Conservation (phyloP, 2,329 filamentous ascomycete genomes). For the Neoscytalidium dimidiatum region DNA sequence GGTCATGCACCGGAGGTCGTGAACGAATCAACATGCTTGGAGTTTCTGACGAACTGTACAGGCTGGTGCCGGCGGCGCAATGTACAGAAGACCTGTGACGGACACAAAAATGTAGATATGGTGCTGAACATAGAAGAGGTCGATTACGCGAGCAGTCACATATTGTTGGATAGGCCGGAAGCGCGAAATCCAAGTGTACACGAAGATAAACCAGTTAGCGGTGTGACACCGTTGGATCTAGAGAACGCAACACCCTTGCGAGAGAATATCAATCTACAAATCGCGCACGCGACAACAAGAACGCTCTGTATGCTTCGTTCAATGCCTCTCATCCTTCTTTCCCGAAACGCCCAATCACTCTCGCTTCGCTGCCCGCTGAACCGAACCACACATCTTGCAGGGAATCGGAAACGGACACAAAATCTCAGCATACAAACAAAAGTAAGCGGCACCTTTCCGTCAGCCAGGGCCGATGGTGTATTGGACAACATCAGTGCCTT, state of each 20-base stretch:
- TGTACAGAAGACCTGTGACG: constrained; percentile 28
- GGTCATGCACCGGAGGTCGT: constrained; percentile 48
- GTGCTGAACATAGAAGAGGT: not conserved
- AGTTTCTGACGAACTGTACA: constrained; percentile 10
- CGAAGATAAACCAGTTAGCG: not conserved
- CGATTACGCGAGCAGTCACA: not conserved
- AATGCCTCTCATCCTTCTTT: not conserved
- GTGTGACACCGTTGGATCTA: not conserved
- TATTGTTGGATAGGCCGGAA: not conserved
- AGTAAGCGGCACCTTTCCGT: no score
- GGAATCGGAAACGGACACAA: no score
- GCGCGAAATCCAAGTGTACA: not conserved
- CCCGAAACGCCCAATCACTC: not conserved
- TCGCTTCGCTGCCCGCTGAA: no score
- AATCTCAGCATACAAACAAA: no score
- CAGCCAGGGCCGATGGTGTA: not conserved
- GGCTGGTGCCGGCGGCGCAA: constrained; percentile 33
- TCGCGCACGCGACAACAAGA: no score
- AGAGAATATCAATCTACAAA: no score
- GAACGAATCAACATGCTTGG: not conserved
- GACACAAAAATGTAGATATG: constrained; percentile 15
- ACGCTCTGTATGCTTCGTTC: not conserved
- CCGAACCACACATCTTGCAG: no score
- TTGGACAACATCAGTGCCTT: not conserved
- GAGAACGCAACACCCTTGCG: not conserved